These are phyloP conservation scores for Acaromyces ingoldii DNA, from an alignment of 1,284 basidiomycete species.

Conservation along the genomic window DNA sequence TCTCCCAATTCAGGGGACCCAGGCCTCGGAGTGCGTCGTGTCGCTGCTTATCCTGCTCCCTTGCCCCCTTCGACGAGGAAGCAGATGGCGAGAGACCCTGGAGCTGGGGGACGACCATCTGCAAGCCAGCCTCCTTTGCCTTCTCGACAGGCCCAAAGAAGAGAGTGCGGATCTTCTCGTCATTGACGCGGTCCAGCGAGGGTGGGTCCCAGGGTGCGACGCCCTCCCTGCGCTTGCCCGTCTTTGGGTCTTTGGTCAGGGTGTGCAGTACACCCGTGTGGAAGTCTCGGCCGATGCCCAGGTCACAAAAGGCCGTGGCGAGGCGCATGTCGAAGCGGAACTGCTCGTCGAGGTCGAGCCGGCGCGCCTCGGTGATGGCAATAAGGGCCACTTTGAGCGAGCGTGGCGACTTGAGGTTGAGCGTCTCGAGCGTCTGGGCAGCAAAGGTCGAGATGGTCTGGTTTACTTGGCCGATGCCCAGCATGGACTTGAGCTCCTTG, in stretches of 20 bases:
- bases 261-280: conserved; percentile 43
- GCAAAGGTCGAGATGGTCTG: conserved; percentile 23
- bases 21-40: conserved; percentile 26
- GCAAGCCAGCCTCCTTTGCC: conserved; percentile 29
- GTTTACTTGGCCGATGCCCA: conserved; percentile 13
- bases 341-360: conserved; percentile 33
- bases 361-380: conserved; percentile 27
- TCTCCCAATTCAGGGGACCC: conserved; percentile 43
- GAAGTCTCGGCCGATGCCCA: conserved; percentile 51
- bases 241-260: conserved; percentile 38
- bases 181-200: conserved; percentile 34
- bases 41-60: conserved; percentile 17
- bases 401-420: conserved; percentile 41
- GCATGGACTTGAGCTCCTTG: conserved; percentile 21
- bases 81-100: conserved; percentile 12
- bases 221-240: conserved; percentile 40
- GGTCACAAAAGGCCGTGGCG: conserved; percentile 47
- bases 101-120: conserved; percentile 25
- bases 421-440: conserved; percentile 25
- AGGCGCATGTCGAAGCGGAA: conserved; percentile 47
- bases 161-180: conserved; percentile 20
- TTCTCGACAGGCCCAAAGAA: conserved; percentile 36
- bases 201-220: conserved; percentile 32
- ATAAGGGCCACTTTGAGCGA: conserved; percentile 41
- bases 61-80: conserved; percentile 11